Conservation (phyloP, 495 filamentous ascomycete genomes). For the Immersiella caudata region DNA sequence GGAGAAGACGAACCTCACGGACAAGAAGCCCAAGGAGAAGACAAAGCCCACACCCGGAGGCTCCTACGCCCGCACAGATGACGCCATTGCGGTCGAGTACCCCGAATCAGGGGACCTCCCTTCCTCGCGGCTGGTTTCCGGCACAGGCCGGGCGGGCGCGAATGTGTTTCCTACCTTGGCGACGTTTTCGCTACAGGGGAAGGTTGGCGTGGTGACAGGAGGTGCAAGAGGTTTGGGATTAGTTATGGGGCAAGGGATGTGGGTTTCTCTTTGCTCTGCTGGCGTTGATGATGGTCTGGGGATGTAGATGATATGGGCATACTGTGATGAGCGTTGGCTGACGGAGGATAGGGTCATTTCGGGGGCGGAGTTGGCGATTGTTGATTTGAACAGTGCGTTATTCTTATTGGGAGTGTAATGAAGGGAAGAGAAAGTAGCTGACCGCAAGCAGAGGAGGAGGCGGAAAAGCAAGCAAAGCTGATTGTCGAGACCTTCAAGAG, state of each 20-base stretch:
- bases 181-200: conserved; percentile 76
- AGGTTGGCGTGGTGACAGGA: conserved; percentile 79
- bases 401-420: too few species aligned
- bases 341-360: conserved; percentile 55
- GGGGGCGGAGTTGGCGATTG: conserved; percentile 87
- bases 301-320: neutral
- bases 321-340: neutral
- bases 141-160: conserved; percentile 66
- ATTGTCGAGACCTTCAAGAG: conserved; percentile 72
- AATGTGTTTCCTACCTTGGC: conserved; percentile 51
- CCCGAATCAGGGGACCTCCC: conserved; percentile 72
- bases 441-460: conserved; percentile 69
- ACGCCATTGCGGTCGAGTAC: conserved; percentile 73
- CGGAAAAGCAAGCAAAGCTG: conserved; percentile 69
- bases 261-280: neutral
- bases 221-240: conserved; percentile 84
- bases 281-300: neutral
- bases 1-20: conserved; percentile 3
- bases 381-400: conserved; percentile 84
- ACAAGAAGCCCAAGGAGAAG: neutral
- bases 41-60: conserved; percentile 30
- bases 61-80: conserved; percentile 75
- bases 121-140: conserved; percentile 64
- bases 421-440: neutral
- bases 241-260: conserved; percentile 86